Evolutionary conservation across 2,329 filamentous ascomycete genomes (phyloP), one percentile per base, ranked within the genome.

Genomic region (Aspergillus thermomutatus): DNA sequence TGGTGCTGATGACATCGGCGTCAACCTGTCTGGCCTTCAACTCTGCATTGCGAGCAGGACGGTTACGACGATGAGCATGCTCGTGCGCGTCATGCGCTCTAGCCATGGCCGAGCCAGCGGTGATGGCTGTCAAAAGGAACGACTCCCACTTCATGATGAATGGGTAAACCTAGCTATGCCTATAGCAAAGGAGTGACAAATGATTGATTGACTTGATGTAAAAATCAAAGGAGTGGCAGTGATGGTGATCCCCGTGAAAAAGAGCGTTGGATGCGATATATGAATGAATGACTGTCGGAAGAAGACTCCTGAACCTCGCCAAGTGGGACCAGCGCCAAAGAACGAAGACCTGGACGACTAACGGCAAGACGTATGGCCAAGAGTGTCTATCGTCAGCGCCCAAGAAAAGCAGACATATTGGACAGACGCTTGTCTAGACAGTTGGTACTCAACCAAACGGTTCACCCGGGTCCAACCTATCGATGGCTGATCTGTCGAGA

Each of bases 221-320:
- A 56, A 49, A 34, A 53, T 60, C 3, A 50, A 31, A 9, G 50
- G 49, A 3, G 60, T 52, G 49, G 58, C 56, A 10, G 49, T 34
- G 17, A 49, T 52, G 11, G 54, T 23, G 8, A 23, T 4, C 1
- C 1, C n/a, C 21, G 8, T 23, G 41, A 9, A 45, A 45, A 45
- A 23, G 19, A 45, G 21, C 19, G 41, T 17, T 37, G 14, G 3
- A 2, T 37, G 31, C 31, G 31, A 37, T 37, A 37, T 37, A 37
- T 37, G 14, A 37, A 37, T 17, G 14, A 37, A 17, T n/a, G 14
- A 37, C 31, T 37, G 31, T 34, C 14, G 14, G 31, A 37, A 6
- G 31, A 37, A 37, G 31, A 17, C 31, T 37, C 31, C 31, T 37
- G 31, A 37, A 37, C 6, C 31, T 37, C 31, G 14, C 14, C 31